Evolutionary conservation across 208 protist species (phyloP), one percentile per base, ranked within the genome.

Genomic region (Acanthamoeba royreba): DNA sequence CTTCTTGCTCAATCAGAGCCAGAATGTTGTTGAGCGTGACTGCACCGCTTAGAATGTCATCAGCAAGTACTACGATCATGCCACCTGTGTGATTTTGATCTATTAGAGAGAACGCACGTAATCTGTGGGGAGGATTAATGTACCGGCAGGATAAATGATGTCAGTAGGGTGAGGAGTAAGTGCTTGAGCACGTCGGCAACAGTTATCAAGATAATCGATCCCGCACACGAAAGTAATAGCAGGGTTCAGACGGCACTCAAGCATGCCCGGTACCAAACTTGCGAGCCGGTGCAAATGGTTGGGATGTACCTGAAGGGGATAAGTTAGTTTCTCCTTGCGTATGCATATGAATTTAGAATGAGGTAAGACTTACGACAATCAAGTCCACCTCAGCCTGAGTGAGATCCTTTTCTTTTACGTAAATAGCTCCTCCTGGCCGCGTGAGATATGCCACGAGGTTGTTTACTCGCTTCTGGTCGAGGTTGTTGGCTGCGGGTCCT

Each of bases 161-260:
- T 89, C 52, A 33, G 1, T 55, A 43, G 81, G 81, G 33, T 55
- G 43, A 2, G 81, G 81, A 7, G 81, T 55, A 17, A 89, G 81
- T 35, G 63, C 35, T 2, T 15, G 25, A 17, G 55, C 31, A 1
- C 49, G 45, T 40, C 63, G 55, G 49, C 81, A 89, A 49, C 81
- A 89, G 81, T 63, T 89, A 33, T 89, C 81, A n/a, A 89, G 49
- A 22, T 89, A 89, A 33, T 55, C 52, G 49, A 89, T 89, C n/a
- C 52, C 81, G 17, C 81, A 49, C 52, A 89, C 52, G 35, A 89
- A 89, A 43, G 63, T 33, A 17, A 89, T 66, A 19, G 49, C 25
- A 31, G 81, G 81, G 81, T 89, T 89, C 35, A 89, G 52, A 0
- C 81, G 81, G 22, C 81, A 89, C 47, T 89, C 81, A 33, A 89